Evolutionary conservation across 768 basidiomycete genomes (phyloP), one percentile per base, ranked within the genome.

Genomic region (Mycena olivaceomarginata): DNA sequence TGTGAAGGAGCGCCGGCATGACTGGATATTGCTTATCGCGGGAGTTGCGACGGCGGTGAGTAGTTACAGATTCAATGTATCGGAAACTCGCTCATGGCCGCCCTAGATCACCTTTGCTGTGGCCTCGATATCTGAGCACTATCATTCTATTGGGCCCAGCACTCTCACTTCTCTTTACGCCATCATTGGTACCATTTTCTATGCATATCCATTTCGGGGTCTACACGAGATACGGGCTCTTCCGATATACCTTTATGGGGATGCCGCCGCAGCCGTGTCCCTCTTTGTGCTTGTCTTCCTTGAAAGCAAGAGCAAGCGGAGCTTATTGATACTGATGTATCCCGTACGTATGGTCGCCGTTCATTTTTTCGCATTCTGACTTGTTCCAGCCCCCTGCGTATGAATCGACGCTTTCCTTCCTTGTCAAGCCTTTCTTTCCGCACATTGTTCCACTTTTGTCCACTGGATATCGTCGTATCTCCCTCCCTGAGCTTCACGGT

Each of bases 361-460:
- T 45, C 22, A 10, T 31, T 39, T 43, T 20, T 45, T 39, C 31
- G 5, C 7, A 12, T 51, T 48, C 48, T 64, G 2, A 53, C 37
- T 41, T 66, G 1, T 45, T 41, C 39, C 63, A 75, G 74, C 41
- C 74, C 0, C 74, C 68, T 10, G 74, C 72, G 40, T 74, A 74
- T 66, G 72, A 74, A 46, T 74, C 72, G 7, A 74, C 72, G 15
- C 56, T 74, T 62, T 75, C 74, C 51, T 70, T 75, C 51, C 41
- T 75, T 40, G 68, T 64, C 67, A 75, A 69, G 59, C 74, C 74
- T 15, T 75, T 75, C 67, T 75, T 75, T 37, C 74, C 74, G 16
- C 74, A 75, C 39, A 64, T 75, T 15, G 41, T 75, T 18, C 74
- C 74, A 5, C n/a, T 75, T 10, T 48, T 75, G 4, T 66, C 46